These are phyloP conservation scores for Samsoniella hepiali DNA, from an alignment of 2,329 filamentous ascomycete species.

Conservation along the genomic window DNA sequence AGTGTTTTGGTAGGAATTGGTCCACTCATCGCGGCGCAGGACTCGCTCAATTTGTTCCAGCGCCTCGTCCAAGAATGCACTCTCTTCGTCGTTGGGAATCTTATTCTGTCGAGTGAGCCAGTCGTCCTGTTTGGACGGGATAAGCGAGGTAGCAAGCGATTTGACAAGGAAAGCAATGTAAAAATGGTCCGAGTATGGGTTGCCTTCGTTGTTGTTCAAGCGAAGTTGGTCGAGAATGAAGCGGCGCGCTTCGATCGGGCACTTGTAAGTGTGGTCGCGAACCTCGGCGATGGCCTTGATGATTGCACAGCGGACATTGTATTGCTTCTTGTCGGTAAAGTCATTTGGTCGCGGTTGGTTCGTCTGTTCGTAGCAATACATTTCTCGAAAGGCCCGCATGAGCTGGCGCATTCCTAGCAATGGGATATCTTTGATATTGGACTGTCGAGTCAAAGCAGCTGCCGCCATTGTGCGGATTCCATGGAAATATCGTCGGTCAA, in stretches of 20 bases:
- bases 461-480: constrained; percentile 87
- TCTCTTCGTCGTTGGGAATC: constrained; percentile 44
- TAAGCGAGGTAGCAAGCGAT: constrained; percentile 56
- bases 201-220: constrained; percentile 92
- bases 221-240: constrained; percentile 87
- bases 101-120: constrained; percentile 44
- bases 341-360: constrained; percentile 84
- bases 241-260: constrained; percentile 72
- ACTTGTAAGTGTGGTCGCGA: constrained; percentile 68
- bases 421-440: constrained; percentile 59
- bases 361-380: constrained; percentile 79
- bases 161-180: constrained; percentile 80
- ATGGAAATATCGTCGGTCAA: constrained; percentile 90
- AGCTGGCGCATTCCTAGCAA: constrained; percentile 83
- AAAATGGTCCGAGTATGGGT: constrained; percentile 82
- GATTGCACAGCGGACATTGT: constrained; percentile 80
- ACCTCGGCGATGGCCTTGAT: constrained; percentile 76
- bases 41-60: constrained; percentile 65
- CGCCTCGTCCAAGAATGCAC: constrained; percentile 49
- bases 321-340: constrained; percentile 81
- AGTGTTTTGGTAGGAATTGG: constrained; percentile 64
- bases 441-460: constrained; percentile 72
- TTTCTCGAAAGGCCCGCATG: constrained; percentile 77
- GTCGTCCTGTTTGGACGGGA: constrained; percentile 47
- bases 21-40: constrained; percentile 66